Conservation (phyloP, 2,329 filamentous ascomycete species). For the Cadophora sp. region DNA sequence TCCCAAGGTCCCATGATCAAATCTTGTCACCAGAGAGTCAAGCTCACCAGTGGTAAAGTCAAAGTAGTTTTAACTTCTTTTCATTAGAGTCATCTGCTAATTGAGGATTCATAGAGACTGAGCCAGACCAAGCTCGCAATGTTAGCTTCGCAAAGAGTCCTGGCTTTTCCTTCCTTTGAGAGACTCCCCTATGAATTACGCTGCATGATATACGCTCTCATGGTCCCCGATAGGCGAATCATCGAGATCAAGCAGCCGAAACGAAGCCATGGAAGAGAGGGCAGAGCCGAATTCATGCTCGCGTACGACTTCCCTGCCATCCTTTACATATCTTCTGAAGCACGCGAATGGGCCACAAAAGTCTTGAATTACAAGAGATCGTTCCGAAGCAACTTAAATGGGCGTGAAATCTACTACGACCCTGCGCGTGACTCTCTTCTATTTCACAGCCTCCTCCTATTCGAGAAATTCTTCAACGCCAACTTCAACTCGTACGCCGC, state of each 20-base stretch:
- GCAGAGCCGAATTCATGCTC: background rate
- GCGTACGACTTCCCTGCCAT: conserved; percentile 5
- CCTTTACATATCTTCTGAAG: background rate
- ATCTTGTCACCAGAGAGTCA: background rate
- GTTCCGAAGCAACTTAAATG: background rate
- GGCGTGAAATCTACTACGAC: background rate
- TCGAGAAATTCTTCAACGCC: background rate
- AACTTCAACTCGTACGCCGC: background rate
- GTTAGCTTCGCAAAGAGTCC: background rate
- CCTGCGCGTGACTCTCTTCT: background rate
- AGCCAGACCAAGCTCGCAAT: background rate
- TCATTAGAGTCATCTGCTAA: background rate
- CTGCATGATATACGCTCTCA: conserved; percentile 7
- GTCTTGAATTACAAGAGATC: background rate
- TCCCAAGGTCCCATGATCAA: background rate
- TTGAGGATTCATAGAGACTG: background rate
- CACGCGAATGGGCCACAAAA: background rate
- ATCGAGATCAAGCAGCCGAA: background rate
- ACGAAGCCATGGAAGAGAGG: background rate
- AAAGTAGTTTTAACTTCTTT: background rate
- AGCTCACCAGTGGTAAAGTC: background rate
- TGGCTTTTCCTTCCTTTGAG: background rate
- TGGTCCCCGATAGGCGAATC: conserved; percentile 7
- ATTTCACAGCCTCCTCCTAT: background rate
- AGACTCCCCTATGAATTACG: conserved; percentile 1